Base-by-base conservation (phyloP, 2,329 filamentous ascomycete genomes). In the Neobulgaria alba region DNA sequence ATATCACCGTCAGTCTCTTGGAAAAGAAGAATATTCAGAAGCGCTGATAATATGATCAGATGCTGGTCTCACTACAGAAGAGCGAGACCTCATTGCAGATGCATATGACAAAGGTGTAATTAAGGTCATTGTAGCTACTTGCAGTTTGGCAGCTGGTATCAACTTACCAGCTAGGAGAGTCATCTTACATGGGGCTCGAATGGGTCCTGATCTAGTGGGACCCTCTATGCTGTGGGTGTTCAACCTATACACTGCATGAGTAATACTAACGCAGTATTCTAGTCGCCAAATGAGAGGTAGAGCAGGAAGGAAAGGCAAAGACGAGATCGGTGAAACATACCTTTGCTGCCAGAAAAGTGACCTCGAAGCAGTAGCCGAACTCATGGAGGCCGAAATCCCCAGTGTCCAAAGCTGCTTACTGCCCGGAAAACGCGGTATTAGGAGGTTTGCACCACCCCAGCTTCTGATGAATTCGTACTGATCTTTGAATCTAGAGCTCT, bases 91-190 rank as follows among this genome's bases (percentile, higher is more conserved):
- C 5, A 72, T 88, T 39, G 77, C 82, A 2, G 71, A 69, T 26
- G 82, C 82, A 10, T 88, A 86, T 49, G 83, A 88, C 55, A 60
- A 65, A 29, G 82, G 83, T 1, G 66, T 73, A 4, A 57, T 88
- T 14, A 80, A 81, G 50, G 75, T 86, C 1, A 79, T 85, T 38
- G 77, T 86, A 12, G 84, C 84, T 29, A 89, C 84, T 2, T 87
- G 82, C 53, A 86, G 82, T 56, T 69, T 89, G 42, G 84, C 84
- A n/a, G 84, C 83, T 10, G 84, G 84, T n/a, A 85, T 89, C 43
- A 88, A 89, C 59, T 64, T 89, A 54, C 73, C 73, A 10, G 84
- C 84, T 5, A 69, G 84, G 39, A 68, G 84, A 49, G 84, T 89
- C 1, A 85, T 89, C 43, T 68, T 85, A 18, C 82, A 86, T 56